Evolutionary conservation across 177 flowering plant species (phyloP).

Genomic region (Vitis hybrid): DNA sequence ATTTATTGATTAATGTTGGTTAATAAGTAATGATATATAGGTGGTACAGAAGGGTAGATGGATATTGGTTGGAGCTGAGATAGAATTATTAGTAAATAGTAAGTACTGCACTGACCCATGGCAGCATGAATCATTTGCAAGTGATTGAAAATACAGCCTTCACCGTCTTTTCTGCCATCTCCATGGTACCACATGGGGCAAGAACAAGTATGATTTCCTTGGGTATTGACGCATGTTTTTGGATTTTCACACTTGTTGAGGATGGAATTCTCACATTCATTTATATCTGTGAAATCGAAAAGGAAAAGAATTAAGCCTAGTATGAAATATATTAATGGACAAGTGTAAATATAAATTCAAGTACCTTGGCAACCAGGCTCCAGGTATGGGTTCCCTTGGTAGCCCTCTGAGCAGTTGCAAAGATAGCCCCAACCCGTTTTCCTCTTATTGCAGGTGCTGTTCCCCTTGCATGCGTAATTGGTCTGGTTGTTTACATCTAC

Average conservation of each 20-base stretch:
- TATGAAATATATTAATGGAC: too few relatives aligned
- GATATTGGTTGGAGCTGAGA: not conserved
- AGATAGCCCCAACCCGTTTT: not conserved
- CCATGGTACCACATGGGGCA: not conserved
- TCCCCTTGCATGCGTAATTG: conserved; percentile 1
- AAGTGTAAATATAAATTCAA: too few relatives aligned
- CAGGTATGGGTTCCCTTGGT: conserved; percentile 17
- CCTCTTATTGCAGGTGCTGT: not conserved
- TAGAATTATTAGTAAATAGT: too few relatives aligned
- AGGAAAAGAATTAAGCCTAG: too few relatives aligned
- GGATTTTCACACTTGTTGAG: too few relatives aligned
- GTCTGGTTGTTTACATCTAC: not conserved
- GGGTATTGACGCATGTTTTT: too few relatives aligned
- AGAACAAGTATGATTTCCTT: not conserved
- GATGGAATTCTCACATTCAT: not conserved
- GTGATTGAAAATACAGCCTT: not conserved
- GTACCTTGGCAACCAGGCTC: conserved; percentile 7
- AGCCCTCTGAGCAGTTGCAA: conserved; percentile 9
- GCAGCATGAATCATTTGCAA: too few relatives aligned
- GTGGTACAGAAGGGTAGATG: too few relatives aligned
- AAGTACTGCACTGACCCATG: too few relatives aligned
- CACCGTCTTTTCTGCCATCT: not conserved
- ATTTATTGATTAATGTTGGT: too few relatives aligned
- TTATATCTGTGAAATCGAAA: not conserved
- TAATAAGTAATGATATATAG: too few relatives aligned